Conservation (phyloP, 192 early-diverging fungal genomes). For the Gaertneriomyces semiglobifer region DNA sequence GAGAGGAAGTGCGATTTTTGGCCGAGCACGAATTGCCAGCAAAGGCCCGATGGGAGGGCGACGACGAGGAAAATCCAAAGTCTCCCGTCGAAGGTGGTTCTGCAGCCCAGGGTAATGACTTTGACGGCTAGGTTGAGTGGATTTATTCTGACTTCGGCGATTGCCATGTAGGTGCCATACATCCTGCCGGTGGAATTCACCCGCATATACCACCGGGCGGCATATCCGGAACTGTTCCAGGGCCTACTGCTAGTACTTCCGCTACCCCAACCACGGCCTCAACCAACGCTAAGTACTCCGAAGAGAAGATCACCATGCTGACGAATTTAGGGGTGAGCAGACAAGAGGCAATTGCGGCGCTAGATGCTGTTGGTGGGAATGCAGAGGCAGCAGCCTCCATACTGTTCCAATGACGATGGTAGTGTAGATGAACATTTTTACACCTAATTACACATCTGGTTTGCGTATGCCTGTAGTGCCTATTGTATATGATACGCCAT, state of each 20-base stretch:
- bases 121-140: not conserved
- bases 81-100: slow-evolving; percentile 22
- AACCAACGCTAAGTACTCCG: slow-evolving; percentile 41
- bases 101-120: slow-evolving; percentile 9
- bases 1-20: slow-evolving; percentile 77
- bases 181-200: slow-evolving; percentile 2
- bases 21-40: slow-evolving; percentile 88
- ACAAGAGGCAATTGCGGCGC: slow-evolving; percentile 71
- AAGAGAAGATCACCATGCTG: slow-evolving; percentile 67
- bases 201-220: slow-evolving; percentile 9
- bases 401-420: slow-evolving; percentile 60
- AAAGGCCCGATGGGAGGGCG: slow-evolving; percentile 41
- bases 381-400: slow-evolving; percentile 81
- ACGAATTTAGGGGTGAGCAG: slow-evolving; percentile 76
- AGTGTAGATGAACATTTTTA: too few relatives aligned
- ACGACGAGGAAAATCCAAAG: slow-evolving; percentile 1
- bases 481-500: too few relatives aligned
- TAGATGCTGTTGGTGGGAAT: slow-evolving; percentile 80
- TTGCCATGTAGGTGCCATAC: slow-evolving; percentile 4
- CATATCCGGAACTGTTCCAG: not conserved
- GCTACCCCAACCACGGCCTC: slow-evolving; percentile 2
- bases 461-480: too few relatives aligned
- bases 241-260: not conserved
- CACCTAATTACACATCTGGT: too few relatives aligned
- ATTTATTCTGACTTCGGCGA: not conserved